Evolutionary conservation across 2,329 filamentous ascomycete genomes (phyloP).

Genomic region (Diplocarpon rosae): DNA sequence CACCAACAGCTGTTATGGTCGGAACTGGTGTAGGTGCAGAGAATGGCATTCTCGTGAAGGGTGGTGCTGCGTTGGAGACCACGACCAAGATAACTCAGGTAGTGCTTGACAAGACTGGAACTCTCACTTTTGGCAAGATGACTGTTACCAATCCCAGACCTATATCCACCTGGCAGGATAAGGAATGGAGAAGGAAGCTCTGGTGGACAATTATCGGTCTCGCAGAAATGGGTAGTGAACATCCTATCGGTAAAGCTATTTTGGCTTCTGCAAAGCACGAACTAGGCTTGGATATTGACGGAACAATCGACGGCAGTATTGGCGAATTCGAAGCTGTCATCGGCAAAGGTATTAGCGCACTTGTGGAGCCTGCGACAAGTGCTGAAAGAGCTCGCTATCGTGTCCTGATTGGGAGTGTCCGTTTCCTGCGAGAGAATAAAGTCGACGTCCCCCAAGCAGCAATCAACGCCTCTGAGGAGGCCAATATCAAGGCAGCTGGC

Average conservation of each 20-base stretch:
- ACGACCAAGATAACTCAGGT: slow-evolving; percentile 84
- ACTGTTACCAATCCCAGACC: slow-evolving; percentile 67
- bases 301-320: slow-evolving; percentile 68
- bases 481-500: slow-evolving; percentile 36
- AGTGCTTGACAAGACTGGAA: slow-evolving; percentile 93
- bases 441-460: slow-evolving; percentile 55
- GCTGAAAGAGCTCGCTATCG: slow-evolving; percentile 61
- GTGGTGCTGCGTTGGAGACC: slow-evolving; percentile 81
- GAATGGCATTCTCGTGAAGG: slow-evolving; percentile 95
- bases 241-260: slow-evolving; percentile 88
- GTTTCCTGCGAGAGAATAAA: slow-evolving; percentile 61
- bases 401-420: slow-evolving; percentile 74
- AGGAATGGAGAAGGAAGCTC: slow-evolving; percentile 56
- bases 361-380: slow-evolving; percentile 63
- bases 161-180: slow-evolving; percentile 56
- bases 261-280: slow-evolving; percentile 63
- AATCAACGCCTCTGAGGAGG: slow-evolving; percentile 50
- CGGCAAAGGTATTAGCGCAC: slow-evolving; percentile 73
- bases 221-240: slow-evolving; percentile 92
- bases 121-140: slow-evolving; percentile 91
- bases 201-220: slow-evolving; percentile 97
- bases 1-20: slow-evolving; percentile 97
- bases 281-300: slow-evolving; percentile 61
- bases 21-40: slow-evolving; percentile 94
- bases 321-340: slow-evolving; percentile 77